A percentile compares a stretch with the other conserved stretches of the same genome.
Conservation (phyloP, 768 basidiomycete genomes). For the Calocera cornea region DNA sequence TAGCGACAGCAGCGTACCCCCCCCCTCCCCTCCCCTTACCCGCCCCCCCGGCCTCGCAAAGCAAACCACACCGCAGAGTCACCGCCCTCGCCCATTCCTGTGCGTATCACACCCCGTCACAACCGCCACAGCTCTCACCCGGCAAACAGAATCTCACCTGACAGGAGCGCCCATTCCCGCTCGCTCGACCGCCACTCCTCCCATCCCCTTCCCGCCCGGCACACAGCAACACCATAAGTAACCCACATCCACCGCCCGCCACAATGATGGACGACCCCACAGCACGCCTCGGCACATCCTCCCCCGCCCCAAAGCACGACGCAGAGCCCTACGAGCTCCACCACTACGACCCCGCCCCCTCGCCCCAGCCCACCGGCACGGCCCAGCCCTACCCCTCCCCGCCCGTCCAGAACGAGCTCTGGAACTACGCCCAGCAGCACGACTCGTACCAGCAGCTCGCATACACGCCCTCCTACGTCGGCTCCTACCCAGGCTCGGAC, state of each 20-base stretch:
- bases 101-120: background rate
- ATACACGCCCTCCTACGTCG: background rate
- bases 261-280: background rate
- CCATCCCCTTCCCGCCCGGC: background rate
- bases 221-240: background rate
- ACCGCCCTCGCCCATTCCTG: background rate
- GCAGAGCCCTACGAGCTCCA: background rate
- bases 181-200: no score
- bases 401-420: background rate
- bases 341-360: background rate
- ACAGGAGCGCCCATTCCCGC: no score
- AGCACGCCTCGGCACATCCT: background rate
- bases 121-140: background rate
- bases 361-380: background rate
- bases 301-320: background rate
- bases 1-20: background rate
- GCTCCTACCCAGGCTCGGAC: background rate
- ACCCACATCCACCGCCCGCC: background rate
- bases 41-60: no score
- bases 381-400: background rate
- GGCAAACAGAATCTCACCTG: no score
- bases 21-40: background rate
- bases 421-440: background rate
- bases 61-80: background rate
- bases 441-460: background rate